Base-by-base conservation (phyloP, 768 basidiomycete species). In the Sporobolomyces phaffii region DNA sequence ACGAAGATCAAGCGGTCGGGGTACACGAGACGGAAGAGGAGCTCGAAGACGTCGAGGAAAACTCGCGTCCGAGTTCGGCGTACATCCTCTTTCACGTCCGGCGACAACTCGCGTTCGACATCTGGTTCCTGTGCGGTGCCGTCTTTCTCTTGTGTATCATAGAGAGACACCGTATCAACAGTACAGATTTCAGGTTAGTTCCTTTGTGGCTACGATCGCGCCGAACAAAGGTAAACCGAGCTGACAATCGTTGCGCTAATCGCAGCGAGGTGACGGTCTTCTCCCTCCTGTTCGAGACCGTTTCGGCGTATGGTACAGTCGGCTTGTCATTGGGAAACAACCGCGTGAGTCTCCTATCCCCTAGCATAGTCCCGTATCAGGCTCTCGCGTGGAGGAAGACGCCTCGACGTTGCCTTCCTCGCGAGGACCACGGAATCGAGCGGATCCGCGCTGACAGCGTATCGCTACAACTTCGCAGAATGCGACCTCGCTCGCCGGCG, bases 121-220 rank as follows among this genome's bases (percentile, higher is more conserved):
- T 97, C 84, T 96, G 93, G 94, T 98, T 92, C 92, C 77, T 98
- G n/a, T 88, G 81, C 0, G 76, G 90, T 15, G 91, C 90, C 0
- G 77, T 97, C 18, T 91, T 92, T 78, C 77, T 96, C 3, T 81
- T 97, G 43, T 97, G 94, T 76, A 93, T 97, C 70, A 85, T 96
- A 69, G 96, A 97, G 83, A 52, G 68, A 3, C 43, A 57, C 6
- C 60, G 62, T 14, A 62, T 72, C 28, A 22, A 51, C 10, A 40
- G 33, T 34, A 22, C 24, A 1, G 57, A 63, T 13, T 64, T 45
- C 34, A 62, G 58, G 57, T 70, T 28, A 43, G 33, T 45, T n/a
- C n/a, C n/a, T n/a, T n/a, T n/a, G n/a, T n/a, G n/a, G n/a, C n/a
- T n/a, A n/a, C n/a, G n/a, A n/a, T n/a, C n/a, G n/a, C n/a, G n/a